A percentile compares a stretch with the other conserved stretches of the same genome.
Conservation (phyloP, 1,284 basidiomycete genomes). For the Tranzscheliella williamsii region DNA sequence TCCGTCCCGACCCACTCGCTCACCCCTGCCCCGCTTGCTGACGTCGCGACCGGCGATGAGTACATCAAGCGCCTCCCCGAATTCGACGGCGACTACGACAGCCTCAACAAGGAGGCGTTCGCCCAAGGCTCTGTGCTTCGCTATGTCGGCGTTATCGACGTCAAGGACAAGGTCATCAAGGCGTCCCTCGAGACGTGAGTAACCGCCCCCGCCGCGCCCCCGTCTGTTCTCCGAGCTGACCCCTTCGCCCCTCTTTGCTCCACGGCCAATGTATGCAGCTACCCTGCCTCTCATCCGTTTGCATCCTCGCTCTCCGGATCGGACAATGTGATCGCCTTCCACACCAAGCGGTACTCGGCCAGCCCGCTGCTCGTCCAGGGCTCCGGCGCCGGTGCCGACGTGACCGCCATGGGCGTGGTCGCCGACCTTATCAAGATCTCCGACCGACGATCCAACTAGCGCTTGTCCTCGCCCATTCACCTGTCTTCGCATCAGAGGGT, state of each 20-base stretch:
- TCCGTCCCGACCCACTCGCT: constrained; percentile 84
- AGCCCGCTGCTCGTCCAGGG: constrained; percentile 84
- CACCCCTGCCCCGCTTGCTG: constrained; percentile 75
- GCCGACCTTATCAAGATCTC: constrained; percentile 68
- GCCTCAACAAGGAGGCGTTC: constrained; percentile 75
- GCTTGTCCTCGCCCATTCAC: too few species aligned
- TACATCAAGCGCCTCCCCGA: constrained; percentile 80
- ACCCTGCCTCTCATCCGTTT: constrained; percentile 85
- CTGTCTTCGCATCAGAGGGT: too few species aligned
- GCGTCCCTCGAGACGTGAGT: constrained; percentile 77
- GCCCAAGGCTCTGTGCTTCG: constrained; percentile 80
- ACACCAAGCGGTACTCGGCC: constrained; percentile 76
- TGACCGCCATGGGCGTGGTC: constrained; percentile 96
- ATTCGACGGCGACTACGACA: constrained; percentile 80
- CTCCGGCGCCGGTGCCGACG: constrained; percentile 91
- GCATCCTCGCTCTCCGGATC: constrained; percentile 92
- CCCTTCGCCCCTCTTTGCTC: too few species aligned
- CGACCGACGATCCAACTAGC: constrained; percentile 57
- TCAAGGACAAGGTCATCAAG: constrained; percentile 73
- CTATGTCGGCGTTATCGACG: constrained; percentile 93
- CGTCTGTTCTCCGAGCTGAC: too few species aligned
- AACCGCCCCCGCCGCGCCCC: too few species aligned
- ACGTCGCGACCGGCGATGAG: constrained; percentile 66
- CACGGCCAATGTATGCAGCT: constrained; percentile 66
- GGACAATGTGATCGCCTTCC: constrained; percentile 97